These are phyloP conservation scores for Echinochloa phyllopogon DNA, from an alignment of 176 grass and related monocot genomes.

Conservation along the genomic window DNA sequence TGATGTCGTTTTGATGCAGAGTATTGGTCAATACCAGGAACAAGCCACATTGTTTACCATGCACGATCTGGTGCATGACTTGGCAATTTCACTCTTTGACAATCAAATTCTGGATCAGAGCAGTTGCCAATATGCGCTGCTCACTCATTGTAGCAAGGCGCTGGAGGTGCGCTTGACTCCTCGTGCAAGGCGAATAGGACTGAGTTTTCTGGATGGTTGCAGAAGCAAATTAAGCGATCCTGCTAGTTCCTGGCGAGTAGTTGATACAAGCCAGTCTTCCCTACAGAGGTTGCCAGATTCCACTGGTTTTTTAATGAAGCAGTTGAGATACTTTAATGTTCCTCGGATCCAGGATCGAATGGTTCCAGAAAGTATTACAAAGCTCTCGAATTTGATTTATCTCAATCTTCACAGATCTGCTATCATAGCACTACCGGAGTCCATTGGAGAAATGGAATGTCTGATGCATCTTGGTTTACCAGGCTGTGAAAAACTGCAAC, in stretches of 20 bases:
- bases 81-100: no score
- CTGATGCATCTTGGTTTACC: slow-evolving; percentile 30
- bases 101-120: no score
- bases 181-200: no score
- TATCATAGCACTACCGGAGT: slow-evolving; percentile 6
- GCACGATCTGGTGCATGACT: no score
- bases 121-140: no score
- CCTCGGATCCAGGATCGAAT: neutral
- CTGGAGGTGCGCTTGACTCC: no score
- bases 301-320: slow-evolving; percentile 1
- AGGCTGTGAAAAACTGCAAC: neutral
- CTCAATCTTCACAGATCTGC: slow-evolving; percentile 8
- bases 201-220: no score
- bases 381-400: slow-evolving; percentile 15
- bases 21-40: no score
- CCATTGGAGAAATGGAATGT: slow-evolving; percentile 3
- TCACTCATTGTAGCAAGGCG: no score
- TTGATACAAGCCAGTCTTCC: neutral
- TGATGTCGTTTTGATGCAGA: no score
- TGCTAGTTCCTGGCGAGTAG: neutral
- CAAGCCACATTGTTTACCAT: no score
- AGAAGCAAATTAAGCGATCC: no score
- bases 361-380: neutral
- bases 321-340: slow-evolving; percentile 34
- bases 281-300: neutral